A percentile compares a stretch with the other conserved stretches of the same genome.
These are phyloP conservation scores for Metarhizium humberi DNA, from an alignment of 2,329 filamentous ascomycete species.

Conservation along the genomic window DNA sequence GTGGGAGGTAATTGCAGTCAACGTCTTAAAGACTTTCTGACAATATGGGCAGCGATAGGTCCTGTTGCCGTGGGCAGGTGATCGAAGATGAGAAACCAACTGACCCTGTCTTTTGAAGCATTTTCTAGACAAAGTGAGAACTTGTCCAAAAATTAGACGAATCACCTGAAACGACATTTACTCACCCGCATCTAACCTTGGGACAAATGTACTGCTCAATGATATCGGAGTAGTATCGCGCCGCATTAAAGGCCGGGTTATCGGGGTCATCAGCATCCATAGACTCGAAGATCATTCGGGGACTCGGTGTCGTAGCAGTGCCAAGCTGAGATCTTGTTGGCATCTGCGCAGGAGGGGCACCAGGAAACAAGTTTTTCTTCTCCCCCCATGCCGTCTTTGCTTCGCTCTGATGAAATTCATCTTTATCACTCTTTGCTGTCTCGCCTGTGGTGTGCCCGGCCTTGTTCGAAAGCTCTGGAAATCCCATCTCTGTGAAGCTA, in stretches of 20 bases:
- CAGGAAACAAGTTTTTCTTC: neutral
- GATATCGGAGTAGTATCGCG: constrained; percentile 34
- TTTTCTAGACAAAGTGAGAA: constrained; percentile 23
- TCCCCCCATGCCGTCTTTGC: neutral
- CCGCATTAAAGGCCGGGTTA: constrained; percentile 35
- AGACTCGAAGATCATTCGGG: constrained; percentile 6
- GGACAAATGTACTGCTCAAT: constrained; percentile 44
- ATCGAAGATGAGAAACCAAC: constrained; percentile 34
- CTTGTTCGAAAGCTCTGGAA: neutral
- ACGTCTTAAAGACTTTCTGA: constrained; percentile 27
- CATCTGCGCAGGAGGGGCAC: constrained; percentile 10
- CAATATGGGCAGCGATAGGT: constrained; percentile 36
- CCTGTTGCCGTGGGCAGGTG: constrained; percentile 27
- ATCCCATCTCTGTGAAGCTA: neutral
- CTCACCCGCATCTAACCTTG: constrained; percentile 40
- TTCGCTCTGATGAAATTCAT: neutral
- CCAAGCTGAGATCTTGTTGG: constrained; percentile 13
- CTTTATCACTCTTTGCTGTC: neutral
- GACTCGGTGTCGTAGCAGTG: constrained; percentile 7
- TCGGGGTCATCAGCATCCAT: constrained; percentile 33
- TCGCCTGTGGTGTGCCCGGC: neutral
- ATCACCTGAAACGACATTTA: neutral
- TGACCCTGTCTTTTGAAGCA: constrained; percentile 23
- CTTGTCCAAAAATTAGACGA: neutral
- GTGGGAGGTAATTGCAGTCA: constrained; percentile 37